Evolutionary conservation across 2,329 filamentous ascomycete species (phyloP).

Genomic region (Aspergillus sp.): DNA sequence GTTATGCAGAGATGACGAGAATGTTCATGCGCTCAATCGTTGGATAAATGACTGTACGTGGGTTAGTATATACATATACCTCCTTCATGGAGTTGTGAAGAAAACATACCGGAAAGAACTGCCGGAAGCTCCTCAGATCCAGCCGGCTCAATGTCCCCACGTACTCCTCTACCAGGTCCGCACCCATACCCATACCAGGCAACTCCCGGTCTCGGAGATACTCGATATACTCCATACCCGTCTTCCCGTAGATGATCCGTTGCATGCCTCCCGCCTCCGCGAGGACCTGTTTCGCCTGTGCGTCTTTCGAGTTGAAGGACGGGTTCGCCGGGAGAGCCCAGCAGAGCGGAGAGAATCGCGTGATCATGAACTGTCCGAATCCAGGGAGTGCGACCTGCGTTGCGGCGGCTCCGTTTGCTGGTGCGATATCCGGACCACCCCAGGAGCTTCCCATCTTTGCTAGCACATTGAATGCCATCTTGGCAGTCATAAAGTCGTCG

Average conservation of each 20-base stretch:
- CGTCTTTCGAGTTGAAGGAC: conserved; percentile 79
- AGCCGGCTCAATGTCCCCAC: conserved; percentile 44
- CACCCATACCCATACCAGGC: conserved; percentile 49
- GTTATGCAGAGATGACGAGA: conserved; percentile 13
- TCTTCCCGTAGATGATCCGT: conserved; percentile 87
- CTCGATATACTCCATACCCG: conserved; percentile 73
- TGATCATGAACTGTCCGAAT: conserved; percentile 88
- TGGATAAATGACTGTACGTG: conserved; percentile 42
- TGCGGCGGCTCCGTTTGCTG: conserved; percentile 29
- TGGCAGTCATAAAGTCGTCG: conserved; percentile 63
- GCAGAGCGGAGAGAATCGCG: conserved; percentile 81
- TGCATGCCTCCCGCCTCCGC: conserved; percentile 85
- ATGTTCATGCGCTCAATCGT: conserved; percentile 43
- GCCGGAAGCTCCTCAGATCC: conserved; percentile 48
- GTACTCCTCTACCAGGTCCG: conserved; percentile 48
- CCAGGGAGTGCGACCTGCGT: conserved; percentile 65
- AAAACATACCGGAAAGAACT: conserved; percentile 48
- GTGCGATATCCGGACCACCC: conserved; percentile 78
- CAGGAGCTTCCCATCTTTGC: conserved; percentile 81
- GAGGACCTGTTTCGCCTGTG: conserved; percentile 83
- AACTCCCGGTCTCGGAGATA: conserved; percentile 47
- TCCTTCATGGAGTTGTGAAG: neutral
- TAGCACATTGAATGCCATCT: conserved; percentile 79
- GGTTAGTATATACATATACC: conserved; percentile 6
- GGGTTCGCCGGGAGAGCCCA: conserved; percentile 84